Evolutionary conservation across 2,329 filamentous ascomycete species (phyloP), one percentile per base, ranked within the genome.

Genomic region (Colletotrichum simmondsii): DNA sequence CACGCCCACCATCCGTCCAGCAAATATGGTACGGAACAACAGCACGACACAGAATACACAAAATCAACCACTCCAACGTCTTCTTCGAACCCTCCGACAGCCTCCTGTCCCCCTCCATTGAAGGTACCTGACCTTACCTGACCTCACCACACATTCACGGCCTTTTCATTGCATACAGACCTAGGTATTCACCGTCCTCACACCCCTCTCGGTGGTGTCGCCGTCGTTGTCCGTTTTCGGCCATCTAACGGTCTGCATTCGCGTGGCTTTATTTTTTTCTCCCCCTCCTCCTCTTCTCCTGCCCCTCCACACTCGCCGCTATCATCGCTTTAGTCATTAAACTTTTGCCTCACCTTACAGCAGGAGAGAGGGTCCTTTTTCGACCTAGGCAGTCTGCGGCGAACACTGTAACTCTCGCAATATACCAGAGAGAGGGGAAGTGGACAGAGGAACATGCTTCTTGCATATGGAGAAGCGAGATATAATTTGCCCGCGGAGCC

Each of bases 291-390:
- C 19, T 42, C 19, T 19, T 26, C 19, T 8, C 12, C 67, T 56
- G 42, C 71, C 62, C 63, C 73, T 69, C 65, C 62, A 71, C 70
- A 71, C 52, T 68, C 52, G 60, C 72, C 59, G 71, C 60, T 19
- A 64, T 60, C 70, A 46, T 65, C 63, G 57, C 60, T 58, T 30
- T 46, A 49, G 37, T 12, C 71, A 54, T 61, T 35, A 46, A 26
- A 49, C 49, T 62, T 67, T 71, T 61, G 68, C 68, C 49, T 71
- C 57, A 71, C 49, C 68, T 61, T 37, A 61, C 49, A 61, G 56
- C 68, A 58, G 37, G 53, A 58, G 57, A 37, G 59, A 58, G 30
- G 54, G 42, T 74, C 69, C 74, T 76, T 72, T 77, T 75, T 73
- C 74, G 71, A 75, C 75, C 65, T 72, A 71, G 61, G 61, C 24